These are phyloP conservation scores for Fusarium fracticaudum DNA, from an alignment of 2,329 filamentous ascomycete species.

Conservation along the genomic window DNA sequence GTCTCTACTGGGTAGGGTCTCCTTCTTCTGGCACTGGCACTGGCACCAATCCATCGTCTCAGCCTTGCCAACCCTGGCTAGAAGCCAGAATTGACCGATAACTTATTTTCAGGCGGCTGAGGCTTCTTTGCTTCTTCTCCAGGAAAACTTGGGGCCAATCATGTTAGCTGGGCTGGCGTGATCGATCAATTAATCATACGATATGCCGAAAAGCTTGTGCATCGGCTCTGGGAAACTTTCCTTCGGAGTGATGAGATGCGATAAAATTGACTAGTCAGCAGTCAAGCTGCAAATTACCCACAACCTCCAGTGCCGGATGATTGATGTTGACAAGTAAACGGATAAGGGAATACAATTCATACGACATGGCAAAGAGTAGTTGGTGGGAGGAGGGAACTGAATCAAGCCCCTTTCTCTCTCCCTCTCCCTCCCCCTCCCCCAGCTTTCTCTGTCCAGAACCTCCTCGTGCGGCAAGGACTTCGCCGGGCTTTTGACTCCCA, in stretches of 20 bases:
- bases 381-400: not conserved
- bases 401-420: not conserved
- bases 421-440: not conserved
- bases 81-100: conserved; percentile 3
- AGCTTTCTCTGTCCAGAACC: not conserved
- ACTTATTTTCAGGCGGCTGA: not conserved
- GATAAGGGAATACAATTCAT: not conserved
- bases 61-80: conserved; percentile 40
- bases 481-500: not conserved
- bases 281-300: conserved; percentile 19
- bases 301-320: conserved; percentile 13
- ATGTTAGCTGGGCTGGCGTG: conserved; percentile 29
- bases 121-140: conserved; percentile 32
- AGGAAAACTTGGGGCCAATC: conserved; percentile 19
- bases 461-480: not conserved
- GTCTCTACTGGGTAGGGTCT: not conserved
- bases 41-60: conserved; percentile 36
- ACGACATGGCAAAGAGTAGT: not conserved
- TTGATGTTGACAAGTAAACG: not conserved
- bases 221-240: conserved; percentile 6
- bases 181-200: conserved; percentile 43
- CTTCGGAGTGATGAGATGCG: conserved; percentile 2
- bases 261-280: conserved; percentile 7
- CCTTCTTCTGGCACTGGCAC: conserved; percentile 9
- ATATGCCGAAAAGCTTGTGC: conserved; percentile 27